Percentiles rank a stretch among this genome's conserved stretches.
phyloP scores from a whole-genome alignment of 257 asterid species.

The Echites panduratus region DNA sequence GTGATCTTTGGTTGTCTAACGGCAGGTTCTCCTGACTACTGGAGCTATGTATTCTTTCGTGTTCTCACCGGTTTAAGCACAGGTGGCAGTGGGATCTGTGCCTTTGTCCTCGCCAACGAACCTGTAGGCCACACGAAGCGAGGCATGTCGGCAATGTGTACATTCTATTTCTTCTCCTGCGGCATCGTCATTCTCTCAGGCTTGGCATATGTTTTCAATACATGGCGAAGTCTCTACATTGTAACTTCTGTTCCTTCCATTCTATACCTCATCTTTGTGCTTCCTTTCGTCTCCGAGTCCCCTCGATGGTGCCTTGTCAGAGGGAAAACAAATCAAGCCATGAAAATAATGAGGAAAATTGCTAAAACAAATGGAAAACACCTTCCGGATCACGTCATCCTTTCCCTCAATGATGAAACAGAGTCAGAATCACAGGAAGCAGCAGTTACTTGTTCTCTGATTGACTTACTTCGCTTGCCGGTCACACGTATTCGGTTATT shows the following conservation, averaged over 20 bases:
- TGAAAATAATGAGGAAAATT: constrained; percentile 48
- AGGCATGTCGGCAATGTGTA: constrained; percentile 80
- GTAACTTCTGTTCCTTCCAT: too few species aligned
- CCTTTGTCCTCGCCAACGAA: constrained; percentile 85
- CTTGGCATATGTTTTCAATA: constrained; percentile 48
- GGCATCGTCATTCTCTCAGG: constrained; percentile 72
- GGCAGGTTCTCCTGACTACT: constrained; percentile 56
- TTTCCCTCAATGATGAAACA: constrained; percentile 49
- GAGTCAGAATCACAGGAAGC: constrained; percentile 25
- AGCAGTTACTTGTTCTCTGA: constrained; percentile 44
- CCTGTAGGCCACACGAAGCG: constrained; percentile 75
- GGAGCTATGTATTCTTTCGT: constrained; percentile 51
- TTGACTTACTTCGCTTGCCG: constrained; percentile 52
- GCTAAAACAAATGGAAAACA: constrained; percentile 45
- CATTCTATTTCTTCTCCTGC: constrained; percentile 82
- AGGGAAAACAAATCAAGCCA: constrained; percentile 44
- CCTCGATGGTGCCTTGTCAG: constrained; percentile 81
- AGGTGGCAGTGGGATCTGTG: constrained; percentile 85
- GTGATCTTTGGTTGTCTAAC: constrained; percentile 72
- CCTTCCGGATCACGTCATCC: constrained; percentile 40
- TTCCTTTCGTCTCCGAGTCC: constrained; percentile 76
- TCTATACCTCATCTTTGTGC: background rate
- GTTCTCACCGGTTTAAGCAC: constrained; percentile 85
- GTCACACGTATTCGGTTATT: constrained; percentile 55
- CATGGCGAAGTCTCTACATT: constrained; percentile 44